Evolutionary conservation across 495 filamentous ascomycete species (phyloP), one percentile per base, ranked within the genome.

Genomic region (Viridothelium virens): DNA sequence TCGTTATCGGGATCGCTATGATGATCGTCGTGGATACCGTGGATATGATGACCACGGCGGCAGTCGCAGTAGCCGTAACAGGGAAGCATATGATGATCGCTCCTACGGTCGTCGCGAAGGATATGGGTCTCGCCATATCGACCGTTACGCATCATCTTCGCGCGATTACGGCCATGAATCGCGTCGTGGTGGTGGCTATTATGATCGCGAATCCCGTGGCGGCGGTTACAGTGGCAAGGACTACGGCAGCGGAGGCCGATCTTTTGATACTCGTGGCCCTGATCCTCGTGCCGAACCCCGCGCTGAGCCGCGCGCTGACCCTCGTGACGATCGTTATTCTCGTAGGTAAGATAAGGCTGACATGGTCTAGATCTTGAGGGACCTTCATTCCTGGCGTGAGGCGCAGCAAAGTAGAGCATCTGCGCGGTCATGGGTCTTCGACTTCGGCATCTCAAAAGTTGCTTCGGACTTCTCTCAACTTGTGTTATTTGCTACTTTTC

Each of bases 51-150:
- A 77, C 44, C 68, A 75, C 64, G 70, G 74, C 61, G 69, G 67
- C 53, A 34, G 36, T 59, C 53, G 53, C 31, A 59, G 31, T 14
- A 59, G 53, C 53, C 53, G 53, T 59, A 65, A 62, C 53, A 61
- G 68, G 18, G 78, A 83, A 68, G 82, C 85, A 68, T 84, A 86
- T 70, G 84, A 86, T 69, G 79, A 81, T 64, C 77, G 78, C 72
- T 75, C 80, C 36, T 70, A 71, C 59, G 66, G 71, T 2, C 68
- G 72, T 44, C 76, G 82, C 70, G 86, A 87, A 71, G 86, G 86
- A 53, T 88, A 87, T 68, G 84, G 83, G 47, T 85, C 86, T 68
- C 82, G 84, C 74, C 86, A 85, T 63, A 82, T 85, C 66, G 87
- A 90, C 67, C 85, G 88, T 64, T 89, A 90, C 74, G 82, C 81